Evolutionary conservation across 345 rosid species (phyloP).

Genomic region (Mangifera indica): DNA sequence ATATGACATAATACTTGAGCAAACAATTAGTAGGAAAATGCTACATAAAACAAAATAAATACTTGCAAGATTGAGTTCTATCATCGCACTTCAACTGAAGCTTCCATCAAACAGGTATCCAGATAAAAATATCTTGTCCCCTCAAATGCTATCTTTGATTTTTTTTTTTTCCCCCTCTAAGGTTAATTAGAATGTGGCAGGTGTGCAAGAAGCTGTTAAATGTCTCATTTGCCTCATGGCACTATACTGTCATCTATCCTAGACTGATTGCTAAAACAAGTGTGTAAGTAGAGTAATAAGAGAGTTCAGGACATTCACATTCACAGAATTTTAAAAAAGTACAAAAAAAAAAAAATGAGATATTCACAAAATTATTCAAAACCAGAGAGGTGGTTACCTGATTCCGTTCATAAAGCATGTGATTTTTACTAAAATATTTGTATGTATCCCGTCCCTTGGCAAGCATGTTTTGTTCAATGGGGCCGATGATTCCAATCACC

Average conservation of each 20-base stretch:
- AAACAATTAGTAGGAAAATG: neutral
- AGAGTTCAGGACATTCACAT: no score
- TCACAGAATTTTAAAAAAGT: no score
- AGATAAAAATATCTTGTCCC: neutral
- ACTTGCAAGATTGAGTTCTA: neutral
- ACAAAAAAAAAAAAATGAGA: no score
- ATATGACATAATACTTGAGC: neutral
- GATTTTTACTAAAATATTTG: slow-evolving; percentile 90
- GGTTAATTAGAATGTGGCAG: neutral
- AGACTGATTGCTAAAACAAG: neutral
- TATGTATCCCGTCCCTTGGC: slow-evolving; percentile 89
- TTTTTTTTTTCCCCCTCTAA: neutral
- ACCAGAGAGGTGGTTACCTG: slow-evolving; percentile 46
- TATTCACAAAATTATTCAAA: neutral
- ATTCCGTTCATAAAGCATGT: slow-evolving; percentile 90
- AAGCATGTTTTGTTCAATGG: slow-evolving; percentile 80
- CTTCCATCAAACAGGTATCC: neutral
- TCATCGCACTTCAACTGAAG: no score
- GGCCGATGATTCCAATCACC: slow-evolving; percentile 80
- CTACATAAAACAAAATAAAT: neutral
- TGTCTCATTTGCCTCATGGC: neutral
- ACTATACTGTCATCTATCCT: neutral
- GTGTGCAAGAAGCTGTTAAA: neutral
- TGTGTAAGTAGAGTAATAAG: neutral
- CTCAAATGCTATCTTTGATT: neutral